Base-by-base conservation (phyloP, 1,139 yeast species). In the Geotrichum carabidarum region DNA sequence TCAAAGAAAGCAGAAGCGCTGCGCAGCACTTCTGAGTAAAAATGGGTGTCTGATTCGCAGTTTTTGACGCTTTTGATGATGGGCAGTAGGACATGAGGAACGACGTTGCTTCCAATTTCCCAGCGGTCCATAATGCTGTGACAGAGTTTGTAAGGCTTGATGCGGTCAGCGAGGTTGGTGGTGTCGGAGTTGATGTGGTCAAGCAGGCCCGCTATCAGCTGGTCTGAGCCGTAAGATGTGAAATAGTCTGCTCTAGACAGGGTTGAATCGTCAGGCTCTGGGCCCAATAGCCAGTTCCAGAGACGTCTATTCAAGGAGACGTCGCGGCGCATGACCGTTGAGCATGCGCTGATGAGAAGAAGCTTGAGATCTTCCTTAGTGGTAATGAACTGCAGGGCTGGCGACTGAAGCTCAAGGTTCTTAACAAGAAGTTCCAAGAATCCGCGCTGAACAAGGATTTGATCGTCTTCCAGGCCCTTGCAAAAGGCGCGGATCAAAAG, bases 281-380 rank as follows among this genome's bases (percentile, higher is more conserved):
- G 94, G 0, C 98, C 98, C 46, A 91, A 71, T 8, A 93, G 72
- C 94, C 96, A 91, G 60, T 79, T 83, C 96, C 98, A 91, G 32
- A 93, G 75, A 62, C 99, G 78, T 68, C 98, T 77, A 67, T 93
- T 94, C 59, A 93, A 76, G 17, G 97, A 88, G 96, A 93, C 89
- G 68, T 93, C 99, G 62, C 84, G 84, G 45, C 84, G 80, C 51
- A 90, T 73, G 1, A 94, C 84, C 0, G 91, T 82, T 11, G 75
- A 70, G 47, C 88, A 78, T 36, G 93, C 86, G 7, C 84, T 74
- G 68, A 82, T 74, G 27, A 88, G 70, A 48, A 93, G 70, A 34
- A 78, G 65, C 58, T 81, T 78, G 55, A 79, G 77, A 61, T 88
- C 96, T 5, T 74, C 71, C 0, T 71, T 63, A 1, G 80, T 70